These are phyloP conservation scores for Pichia membranifaciens DNA, from an alignment of 805 yeast genomes.

Conservation along the genomic window DNA sequence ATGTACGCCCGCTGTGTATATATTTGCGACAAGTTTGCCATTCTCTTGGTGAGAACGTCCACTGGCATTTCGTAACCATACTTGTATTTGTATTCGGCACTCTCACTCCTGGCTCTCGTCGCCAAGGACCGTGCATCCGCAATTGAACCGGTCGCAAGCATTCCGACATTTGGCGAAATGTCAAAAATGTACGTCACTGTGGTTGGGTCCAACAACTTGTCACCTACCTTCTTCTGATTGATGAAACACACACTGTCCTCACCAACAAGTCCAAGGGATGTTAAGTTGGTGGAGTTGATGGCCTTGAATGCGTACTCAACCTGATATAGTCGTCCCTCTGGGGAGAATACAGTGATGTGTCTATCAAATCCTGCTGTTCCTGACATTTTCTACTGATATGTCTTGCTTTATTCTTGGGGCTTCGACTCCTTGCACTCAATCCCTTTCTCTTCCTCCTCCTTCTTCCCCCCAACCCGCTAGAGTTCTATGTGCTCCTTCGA, in stretches of 20 bases:
- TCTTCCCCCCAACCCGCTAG: too few relatives aligned
- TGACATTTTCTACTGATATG: slow-evolving; percentile 20
- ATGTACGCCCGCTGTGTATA: slow-evolving; percentile 97
- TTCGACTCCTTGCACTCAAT: background rate
- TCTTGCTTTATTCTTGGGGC: too few relatives aligned
- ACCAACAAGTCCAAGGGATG: slow-evolving; percentile 83
- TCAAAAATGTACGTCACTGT: slow-evolving; percentile 84
- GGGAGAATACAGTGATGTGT: slow-evolving; percentile 97
- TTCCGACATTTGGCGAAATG: slow-evolving; percentile 76
- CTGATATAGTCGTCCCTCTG: slow-evolving; percentile 95
- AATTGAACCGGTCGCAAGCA: slow-evolving; percentile 90
- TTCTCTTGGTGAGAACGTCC: slow-evolving; percentile 84
- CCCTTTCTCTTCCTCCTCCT: background rate
- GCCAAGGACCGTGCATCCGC: slow-evolving; percentile 95
- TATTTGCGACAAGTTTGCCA: slow-evolving; percentile 93
- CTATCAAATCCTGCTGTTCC: slow-evolving; percentile 96
- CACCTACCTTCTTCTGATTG: slow-evolving; percentile 95
- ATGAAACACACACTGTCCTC: slow-evolving; percentile 81
- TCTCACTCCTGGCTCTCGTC: slow-evolving; percentile 86
- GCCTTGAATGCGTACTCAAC: slow-evolving; percentile 93
- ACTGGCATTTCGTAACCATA: slow-evolving; percentile 97
- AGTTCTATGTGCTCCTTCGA: too few relatives aligned
- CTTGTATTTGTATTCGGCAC: slow-evolving; percentile 89
- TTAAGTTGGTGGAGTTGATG: slow-evolving; percentile 85
- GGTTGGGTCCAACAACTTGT: slow-evolving; percentile 79